Percentiles rank a stretch among this genome's conserved stretches.
Conservation (phyloP, 139 green algal genomes). For the Chlorella sp. region DNA sequence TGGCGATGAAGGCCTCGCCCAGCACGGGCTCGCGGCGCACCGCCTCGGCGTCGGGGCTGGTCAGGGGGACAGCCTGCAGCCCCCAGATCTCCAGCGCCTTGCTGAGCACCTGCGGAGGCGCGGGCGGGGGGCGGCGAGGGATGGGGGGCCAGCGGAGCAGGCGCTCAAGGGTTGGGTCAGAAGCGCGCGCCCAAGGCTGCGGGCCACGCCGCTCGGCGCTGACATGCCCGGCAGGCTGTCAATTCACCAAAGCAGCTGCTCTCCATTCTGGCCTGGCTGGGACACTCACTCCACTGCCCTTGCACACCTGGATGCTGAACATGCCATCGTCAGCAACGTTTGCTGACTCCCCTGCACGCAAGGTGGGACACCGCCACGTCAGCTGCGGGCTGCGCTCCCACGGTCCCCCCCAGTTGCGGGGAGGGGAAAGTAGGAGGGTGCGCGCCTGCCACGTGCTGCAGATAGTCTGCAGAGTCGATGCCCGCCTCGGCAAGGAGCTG, state of each 20-base stretch:
- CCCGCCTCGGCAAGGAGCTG: conserved; percentile 65
- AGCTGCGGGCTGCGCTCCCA: background rate
- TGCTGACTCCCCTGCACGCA: background rate
- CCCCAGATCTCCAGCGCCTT: conserved; percentile 76
- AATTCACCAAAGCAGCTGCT: too few relatives aligned
- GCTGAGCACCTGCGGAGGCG: conserved; percentile 58
- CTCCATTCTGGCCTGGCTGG: too few relatives aligned
- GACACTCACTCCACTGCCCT: too few relatives aligned
- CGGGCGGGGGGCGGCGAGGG: too few relatives aligned
- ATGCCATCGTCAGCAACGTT: conserved; percentile 84
- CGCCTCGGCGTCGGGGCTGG: conserved; percentile 39
- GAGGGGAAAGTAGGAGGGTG: background rate
- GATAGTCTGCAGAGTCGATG: conserved; percentile 49
- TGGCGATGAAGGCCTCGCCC: conserved; percentile 82
- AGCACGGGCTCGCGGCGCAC: conserved; percentile 44
- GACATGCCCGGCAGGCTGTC: too few relatives aligned
- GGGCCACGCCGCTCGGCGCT: too few relatives aligned
- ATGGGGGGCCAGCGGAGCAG: too few relatives aligned
- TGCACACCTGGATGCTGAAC: conserved; percentile 84
- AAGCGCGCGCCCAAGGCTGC: too few relatives aligned
- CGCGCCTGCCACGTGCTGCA: background rate
- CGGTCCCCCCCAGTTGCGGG: too few relatives aligned
- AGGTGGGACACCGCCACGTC: background rate
- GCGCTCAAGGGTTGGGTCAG: too few relatives aligned
- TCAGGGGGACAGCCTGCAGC: conserved; percentile 48